These are phyloP conservation scores for Peronospora belbahrii DNA, from an alignment of 352 stramenopile genomes.

Conservation along the genomic window DNA sequence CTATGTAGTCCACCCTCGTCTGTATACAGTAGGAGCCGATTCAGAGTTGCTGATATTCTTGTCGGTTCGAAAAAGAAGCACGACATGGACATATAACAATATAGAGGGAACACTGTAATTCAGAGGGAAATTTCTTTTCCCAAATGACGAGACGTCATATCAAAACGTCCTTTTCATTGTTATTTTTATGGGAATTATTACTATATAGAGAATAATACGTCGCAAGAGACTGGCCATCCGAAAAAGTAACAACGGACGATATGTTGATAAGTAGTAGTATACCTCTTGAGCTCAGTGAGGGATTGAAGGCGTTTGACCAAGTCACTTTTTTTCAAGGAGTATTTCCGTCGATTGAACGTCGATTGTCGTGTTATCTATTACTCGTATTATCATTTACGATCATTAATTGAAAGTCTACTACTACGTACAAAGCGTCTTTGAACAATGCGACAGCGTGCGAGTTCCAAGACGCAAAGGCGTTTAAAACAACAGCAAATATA, in stretches of 20 bases:
- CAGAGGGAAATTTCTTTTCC: neutral
- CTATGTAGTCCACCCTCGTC: too few relatives aligned
- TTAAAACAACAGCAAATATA: conserved; percentile 24
- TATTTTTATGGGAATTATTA: neutral
- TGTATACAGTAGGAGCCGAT: neutral
- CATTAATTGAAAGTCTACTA: too few relatives aligned
- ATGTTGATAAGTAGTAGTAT: too few relatives aligned
- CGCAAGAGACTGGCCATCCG: conserved; percentile 5
- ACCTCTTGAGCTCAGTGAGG: conserved; percentile 21
- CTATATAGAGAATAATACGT: neutral
- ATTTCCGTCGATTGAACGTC: too few relatives aligned
- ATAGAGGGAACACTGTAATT: neutral
- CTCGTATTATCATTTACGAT: too few relatives aligned
- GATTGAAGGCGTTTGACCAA: conserved; percentile 14
- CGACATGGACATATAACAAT: neutral
- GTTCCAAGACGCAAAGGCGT: conserved; percentile 27
- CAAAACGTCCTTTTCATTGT: neutral
- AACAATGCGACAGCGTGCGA: conserved; percentile 26
- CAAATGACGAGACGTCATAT: neutral
- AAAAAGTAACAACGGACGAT: conserved; percentile 14
- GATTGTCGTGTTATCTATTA: too few relatives aligned
- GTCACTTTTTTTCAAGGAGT: conserved; percentile 2
- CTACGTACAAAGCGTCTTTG: too few relatives aligned
- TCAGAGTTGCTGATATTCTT: neutral
- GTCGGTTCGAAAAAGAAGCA: neutral